A percentile compares a stretch with the other conserved stretches of the same genome.
Conservation (phyloP, 2,329 filamentous ascomycete species). For the Ceratocystis eucalypticola region DNA sequence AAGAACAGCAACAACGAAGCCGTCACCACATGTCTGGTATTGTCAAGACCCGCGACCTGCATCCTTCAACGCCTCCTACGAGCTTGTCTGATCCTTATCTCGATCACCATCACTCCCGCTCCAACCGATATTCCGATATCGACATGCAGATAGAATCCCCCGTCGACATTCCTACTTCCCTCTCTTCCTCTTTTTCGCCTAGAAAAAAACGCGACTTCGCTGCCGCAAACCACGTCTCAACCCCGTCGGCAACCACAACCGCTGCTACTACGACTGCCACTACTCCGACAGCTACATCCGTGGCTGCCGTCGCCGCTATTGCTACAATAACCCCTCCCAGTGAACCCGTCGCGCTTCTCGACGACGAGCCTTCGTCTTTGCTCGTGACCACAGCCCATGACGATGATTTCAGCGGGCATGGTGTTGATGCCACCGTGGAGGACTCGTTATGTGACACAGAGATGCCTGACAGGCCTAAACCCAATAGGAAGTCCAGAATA, state of each 20-base stretch:
- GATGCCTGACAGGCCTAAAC: not conserved
- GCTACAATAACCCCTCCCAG: conserved; percentile 16
- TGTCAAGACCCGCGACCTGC: conserved; percentile 1
- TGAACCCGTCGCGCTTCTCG: conserved; percentile 11
- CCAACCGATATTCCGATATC: not conserved
- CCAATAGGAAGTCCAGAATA: not conserved
- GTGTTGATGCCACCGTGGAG: conserved; percentile 46
- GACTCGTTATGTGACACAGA: not conserved
- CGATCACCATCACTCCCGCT: not conserved
- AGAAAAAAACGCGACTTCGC: not conserved
- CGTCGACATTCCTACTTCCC: not conserved
- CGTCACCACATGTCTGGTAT: not conserved
- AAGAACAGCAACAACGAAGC: too few species aligned
- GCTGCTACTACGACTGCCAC: not conserved
- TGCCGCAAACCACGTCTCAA: not conserved
- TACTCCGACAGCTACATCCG: not conserved
- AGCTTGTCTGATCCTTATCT: not conserved
- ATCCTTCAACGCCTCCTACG: conserved; percentile 4
- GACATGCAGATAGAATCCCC: not conserved
- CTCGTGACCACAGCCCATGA: conserved; percentile 38
- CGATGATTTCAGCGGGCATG: not conserved
- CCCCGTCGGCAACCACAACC: not conserved
- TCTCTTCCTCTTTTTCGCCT: not conserved
- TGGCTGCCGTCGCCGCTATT: not conserved
- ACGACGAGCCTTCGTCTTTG: conserved; percentile 13